phyloP scores from a whole-genome alignment of 2,329 filamentous ascomycete species.

The Pezicula radicicola region DNA sequence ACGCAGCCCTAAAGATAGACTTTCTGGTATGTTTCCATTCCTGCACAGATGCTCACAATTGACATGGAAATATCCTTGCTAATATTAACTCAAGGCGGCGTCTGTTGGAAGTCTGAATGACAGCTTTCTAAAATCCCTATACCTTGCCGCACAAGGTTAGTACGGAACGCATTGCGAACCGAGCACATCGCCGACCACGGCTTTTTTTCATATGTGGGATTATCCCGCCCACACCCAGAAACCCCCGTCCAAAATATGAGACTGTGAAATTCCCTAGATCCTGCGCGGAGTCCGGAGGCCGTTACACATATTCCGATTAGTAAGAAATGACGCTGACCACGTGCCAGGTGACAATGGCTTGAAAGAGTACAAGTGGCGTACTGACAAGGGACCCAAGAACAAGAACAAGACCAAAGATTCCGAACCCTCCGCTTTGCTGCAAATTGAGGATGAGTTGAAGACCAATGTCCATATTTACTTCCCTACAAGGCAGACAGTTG shows the following conservation, averaged over 20 bases:
- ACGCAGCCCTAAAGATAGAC: conserved; percentile 62
- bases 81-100: conserved; percentile 56
- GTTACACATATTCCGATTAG: not conserved
- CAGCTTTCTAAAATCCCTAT: conserved; percentile 59
- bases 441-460: conserved; percentile 26
- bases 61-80: conserved; percentile 6
- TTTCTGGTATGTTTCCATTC: conserved; percentile 55
- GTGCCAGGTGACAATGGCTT: conserved; percentile 41
- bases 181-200: not conserved
- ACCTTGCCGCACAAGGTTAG: conserved; percentile 54
- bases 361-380: conserved; percentile 37
- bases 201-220: not conserved
- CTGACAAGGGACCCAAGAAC: conserved; percentile 14
- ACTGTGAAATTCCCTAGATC: not conserved
- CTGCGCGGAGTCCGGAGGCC: not conserved
- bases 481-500: conserved; percentile 70
- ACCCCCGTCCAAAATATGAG: not conserved
- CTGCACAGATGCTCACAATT: not conserved
- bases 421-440: conserved; percentile 10
- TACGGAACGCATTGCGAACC: not conserved
- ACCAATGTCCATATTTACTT: conserved; percentile 74
- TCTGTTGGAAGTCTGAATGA: conserved; percentile 76
- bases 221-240: not conserved
- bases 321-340: conserved; percentile 6
- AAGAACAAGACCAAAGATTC: conserved; percentile 9